Percentiles rank a stretch among this genome's conserved stretches.
Conservation (phyloP, 2,329 filamentous ascomycete species). For the Proliferodiscus dingleyae region DNA sequence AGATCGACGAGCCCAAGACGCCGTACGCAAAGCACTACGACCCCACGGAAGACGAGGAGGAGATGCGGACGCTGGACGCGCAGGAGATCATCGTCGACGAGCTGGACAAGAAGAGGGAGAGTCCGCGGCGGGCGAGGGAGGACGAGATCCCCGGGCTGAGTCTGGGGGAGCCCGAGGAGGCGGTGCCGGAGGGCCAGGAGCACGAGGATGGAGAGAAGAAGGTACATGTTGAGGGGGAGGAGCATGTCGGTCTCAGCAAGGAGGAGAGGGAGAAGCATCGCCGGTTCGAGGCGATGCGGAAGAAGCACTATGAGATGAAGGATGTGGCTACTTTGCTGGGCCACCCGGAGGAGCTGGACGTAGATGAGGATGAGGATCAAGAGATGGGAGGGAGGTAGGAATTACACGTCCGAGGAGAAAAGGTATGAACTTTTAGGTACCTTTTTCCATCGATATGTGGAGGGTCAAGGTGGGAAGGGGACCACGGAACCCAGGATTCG, state of each 20-base stretch:
- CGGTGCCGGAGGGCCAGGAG: constrained; percentile 46
- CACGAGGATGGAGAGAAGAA: constrained; percentile 57
- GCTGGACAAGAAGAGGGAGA: constrained; percentile 46
- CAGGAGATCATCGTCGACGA: constrained; percentile 67
- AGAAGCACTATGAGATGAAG: constrained; percentile 98
- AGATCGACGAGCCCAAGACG: constrained; percentile 98
- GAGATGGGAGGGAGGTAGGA: constrained; percentile 27
- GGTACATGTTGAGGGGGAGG: constrained; percentile 69
- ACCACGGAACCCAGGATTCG: neutral
- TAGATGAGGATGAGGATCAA: constrained; percentile 55
- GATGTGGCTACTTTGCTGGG: constrained; percentile 85
- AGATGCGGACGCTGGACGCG: constrained; percentile 59
- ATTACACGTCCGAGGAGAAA: neutral
- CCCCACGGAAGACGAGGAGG: constrained; percentile 76
- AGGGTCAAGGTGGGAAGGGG: neutral
- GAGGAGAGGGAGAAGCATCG: constrained; percentile 89
- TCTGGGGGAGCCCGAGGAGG: constrained; percentile 86
- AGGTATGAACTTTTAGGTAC: neutral
- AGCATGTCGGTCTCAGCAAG: constrained; percentile 51
- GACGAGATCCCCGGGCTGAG: constrained; percentile 90
- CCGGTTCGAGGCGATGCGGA: constrained; percentile 84
- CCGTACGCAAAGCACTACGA: constrained; percentile 93
- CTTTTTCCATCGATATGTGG: neutral
- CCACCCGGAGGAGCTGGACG: constrained; percentile 62
- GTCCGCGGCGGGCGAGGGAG: constrained; percentile 37